Base-by-base conservation (phyloP, 257 asterid genomes). In the Nicotiana undulata region DNA sequence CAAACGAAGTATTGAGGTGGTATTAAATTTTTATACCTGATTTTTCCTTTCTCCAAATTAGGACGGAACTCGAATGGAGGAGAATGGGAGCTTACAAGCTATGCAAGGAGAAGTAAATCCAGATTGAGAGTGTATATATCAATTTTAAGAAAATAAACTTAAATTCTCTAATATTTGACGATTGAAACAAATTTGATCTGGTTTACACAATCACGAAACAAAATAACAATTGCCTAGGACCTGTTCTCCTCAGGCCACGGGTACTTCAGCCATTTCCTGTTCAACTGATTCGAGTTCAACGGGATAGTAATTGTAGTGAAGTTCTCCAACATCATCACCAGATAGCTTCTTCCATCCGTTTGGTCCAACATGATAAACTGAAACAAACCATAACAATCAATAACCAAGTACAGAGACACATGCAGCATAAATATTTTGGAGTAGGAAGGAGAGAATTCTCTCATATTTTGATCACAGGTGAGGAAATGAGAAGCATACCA, bases 321-420 rank as follows among this genome's bases (percentile, higher is more conserved):
- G 93, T 60, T 93, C 98, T 70, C 98, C 97, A 80, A 94, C 98
- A 84, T 94, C 97, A 74, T 94, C 98, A 0, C 98, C 98, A 0
- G 96, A 89, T 12, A 93, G 88, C 92, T 90, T 93, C 37, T 83
- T 92, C 98, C 98, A 94, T 78, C 97, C 98, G 80, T 80, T 51
- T 58, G 97, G 91, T 32, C 97, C 97, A 5, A 92, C 96, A 55
- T 92, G 95, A 87, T 94, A 94, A 2, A 92, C 98, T 92, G 84
- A 26, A 76, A 75, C 2, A 75, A 72, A 7, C n/a, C 63, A 56
- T 24, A 26, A 52, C 59, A 66, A 29, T 56, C 40, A 77, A 15
- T 76, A 83, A 82, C 84, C 46, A 82, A 79, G 10, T 1, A 37
- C 46, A 40, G 49, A 40, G 0, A 51, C 51, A 5, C 46, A 65